Conservation (phyloP, 495 filamentous ascomycete species). For the Sabuloglossum arenarium region DNA sequence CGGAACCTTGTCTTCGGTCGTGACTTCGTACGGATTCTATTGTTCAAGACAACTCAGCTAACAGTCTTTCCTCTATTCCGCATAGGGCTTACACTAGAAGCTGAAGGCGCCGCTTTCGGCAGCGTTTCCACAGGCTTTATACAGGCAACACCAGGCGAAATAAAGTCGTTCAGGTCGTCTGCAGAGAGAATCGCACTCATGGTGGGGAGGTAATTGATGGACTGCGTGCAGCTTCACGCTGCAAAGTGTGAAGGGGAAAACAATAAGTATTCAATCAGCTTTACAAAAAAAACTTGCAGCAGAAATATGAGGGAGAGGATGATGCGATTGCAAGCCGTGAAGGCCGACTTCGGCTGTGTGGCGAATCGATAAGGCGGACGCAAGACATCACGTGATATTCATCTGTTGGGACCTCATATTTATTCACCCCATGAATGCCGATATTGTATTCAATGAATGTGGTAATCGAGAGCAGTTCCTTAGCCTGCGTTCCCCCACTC, state of each 20-base stretch:
- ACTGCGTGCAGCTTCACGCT: neutral
- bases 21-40: constrained; percentile 65
- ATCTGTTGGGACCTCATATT: too few relatives aligned
- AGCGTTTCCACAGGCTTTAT: constrained; percentile 94
- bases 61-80: neutral
- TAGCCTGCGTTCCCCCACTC: too few relatives aligned
- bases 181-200: constrained; percentile 96
- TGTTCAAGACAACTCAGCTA: neutral
- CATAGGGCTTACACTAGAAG: constrained; percentile 5
- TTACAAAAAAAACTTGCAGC: too few relatives aligned
- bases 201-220: neutral
- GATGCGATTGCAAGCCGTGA: too few relatives aligned
- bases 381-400: too few relatives aligned
- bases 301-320: too few relatives aligned
- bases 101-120: constrained; percentile 28
- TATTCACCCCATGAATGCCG: too few relatives aligned
- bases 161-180: constrained; percentile 97
- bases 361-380: too few relatives aligned
- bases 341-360: too few relatives aligned
- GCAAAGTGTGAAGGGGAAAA: neutral
- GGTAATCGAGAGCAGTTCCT: too few relatives aligned
- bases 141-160: constrained; percentile 88
- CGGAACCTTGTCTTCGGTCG: constrained; percentile 62
- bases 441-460: too few relatives aligned
- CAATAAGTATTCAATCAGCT: neutral